A percentile compares a stretch with the other conserved stretches of the same genome.
Conservation (phyloP, 305 asterid species). For the Coffea humblotiana region DNA sequence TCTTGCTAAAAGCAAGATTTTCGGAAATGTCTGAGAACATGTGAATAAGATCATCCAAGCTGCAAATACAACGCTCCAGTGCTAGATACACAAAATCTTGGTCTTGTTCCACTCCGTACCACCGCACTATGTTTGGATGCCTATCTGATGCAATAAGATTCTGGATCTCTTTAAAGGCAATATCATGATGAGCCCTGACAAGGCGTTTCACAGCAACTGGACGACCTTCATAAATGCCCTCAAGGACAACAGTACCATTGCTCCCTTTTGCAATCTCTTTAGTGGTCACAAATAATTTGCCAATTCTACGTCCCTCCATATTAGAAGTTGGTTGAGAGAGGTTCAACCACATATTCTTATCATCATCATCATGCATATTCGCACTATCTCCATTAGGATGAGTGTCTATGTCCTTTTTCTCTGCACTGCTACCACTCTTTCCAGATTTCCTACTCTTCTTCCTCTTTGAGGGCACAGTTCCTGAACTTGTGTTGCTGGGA, state of each 20-base stretch:
- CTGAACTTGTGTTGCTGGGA: conserved; percentile 28
- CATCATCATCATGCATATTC: conserved; percentile 29
- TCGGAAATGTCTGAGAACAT: conserved; percentile 45
- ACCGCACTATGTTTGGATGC: conserved; percentile 86
- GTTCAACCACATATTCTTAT: conserved; percentile 46
- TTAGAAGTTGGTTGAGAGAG: conserved; percentile 41
- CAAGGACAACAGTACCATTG: conserved; percentile 85
- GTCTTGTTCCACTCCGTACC: conserved; percentile 90
- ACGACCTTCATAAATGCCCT: conserved; percentile 84
- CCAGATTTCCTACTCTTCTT: conserved; percentile 63
- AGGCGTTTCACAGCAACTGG: conserved; percentile 95
- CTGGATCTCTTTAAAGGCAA: conserved; percentile 82
- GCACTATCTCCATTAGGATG: conserved; percentile 35
- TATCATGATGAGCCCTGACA: conserved; percentile 75
- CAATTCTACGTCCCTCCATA: conserved; percentile 63
- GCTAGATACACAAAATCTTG: conserved; percentile 91
- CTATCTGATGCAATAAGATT: conserved; percentile 84
- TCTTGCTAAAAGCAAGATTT: conserved; percentile 29
- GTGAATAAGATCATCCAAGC: conserved; percentile 72
- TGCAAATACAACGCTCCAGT: conserved; percentile 85
- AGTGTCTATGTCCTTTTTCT: conserved; percentile 42
- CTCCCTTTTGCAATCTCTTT: conserved; percentile 92
- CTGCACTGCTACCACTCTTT: conserved; percentile 43
- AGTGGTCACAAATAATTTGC: conserved; percentile 69
- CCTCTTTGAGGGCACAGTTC: conserved; percentile 46